Evolutionary conservation across 2,329 filamentous ascomycete genomes (phyloP).

Genomic region (Emericellopsis atlantica): DNA sequence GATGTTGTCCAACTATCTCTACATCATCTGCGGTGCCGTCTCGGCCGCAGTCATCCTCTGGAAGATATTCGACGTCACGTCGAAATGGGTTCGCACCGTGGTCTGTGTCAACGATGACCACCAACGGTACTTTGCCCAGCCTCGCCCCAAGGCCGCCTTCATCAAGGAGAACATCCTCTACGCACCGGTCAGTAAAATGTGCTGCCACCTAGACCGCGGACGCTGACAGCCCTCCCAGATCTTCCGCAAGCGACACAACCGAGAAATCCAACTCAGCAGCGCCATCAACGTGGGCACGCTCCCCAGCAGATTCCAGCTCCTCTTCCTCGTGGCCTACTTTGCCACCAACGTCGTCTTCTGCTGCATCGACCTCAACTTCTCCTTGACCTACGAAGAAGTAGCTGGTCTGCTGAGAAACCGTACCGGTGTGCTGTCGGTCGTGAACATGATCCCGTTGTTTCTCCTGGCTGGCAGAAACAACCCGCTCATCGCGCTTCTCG

Average conservation of each 20-base stretch:
- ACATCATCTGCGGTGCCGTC: constrained; percentile 52
- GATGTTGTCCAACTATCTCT: constrained; percentile 45
- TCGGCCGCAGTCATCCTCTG: constrained; percentile 53
- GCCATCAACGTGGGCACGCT: constrained; percentile 46
- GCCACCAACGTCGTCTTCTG: constrained; percentile 54
- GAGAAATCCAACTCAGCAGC: constrained; percentile 46
- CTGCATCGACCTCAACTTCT: constrained; percentile 50
- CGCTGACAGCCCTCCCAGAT: too few species aligned
- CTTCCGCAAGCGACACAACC: constrained; percentile 50
- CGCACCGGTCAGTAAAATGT: constrained; percentile 30
- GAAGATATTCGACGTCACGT: constrained; percentile 46
- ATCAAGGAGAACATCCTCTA: constrained; percentile 67
- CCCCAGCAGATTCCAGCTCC: constrained; percentile 46
- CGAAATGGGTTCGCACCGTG: constrained; percentile 59
- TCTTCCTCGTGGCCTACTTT: constrained; percentile 42
- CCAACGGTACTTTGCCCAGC: constrained; percentile 64
- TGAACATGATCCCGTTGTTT: constrained; percentile 71
- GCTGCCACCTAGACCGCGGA: too few species aligned
- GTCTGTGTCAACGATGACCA: constrained; percentile 66
- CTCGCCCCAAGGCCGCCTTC: constrained; percentile 39
- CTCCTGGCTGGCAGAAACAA: constrained; percentile 67
- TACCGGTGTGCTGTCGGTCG: constrained; percentile 54
- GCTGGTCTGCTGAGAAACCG: constrained; percentile 49
- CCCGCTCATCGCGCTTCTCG: constrained; percentile 57
- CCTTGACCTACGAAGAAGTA: constrained; percentile 27